These are phyloP conservation scores for Talaromyces sp. DNA, from an alignment of 2,329 filamentous ascomycete species.

Conservation along the genomic window DNA sequence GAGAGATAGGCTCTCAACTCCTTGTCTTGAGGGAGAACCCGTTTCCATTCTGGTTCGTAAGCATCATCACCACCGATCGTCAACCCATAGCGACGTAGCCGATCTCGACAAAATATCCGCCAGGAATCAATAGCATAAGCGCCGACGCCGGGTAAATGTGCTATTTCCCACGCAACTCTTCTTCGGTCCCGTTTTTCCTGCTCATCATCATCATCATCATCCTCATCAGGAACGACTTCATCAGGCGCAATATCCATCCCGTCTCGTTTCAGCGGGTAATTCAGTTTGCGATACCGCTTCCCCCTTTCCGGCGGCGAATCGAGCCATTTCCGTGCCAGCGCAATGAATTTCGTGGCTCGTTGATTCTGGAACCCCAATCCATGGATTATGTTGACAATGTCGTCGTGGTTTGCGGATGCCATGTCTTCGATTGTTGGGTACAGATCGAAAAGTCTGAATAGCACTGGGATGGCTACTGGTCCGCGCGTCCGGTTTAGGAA, in stretches of 20 bases:
- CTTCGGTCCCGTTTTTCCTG: not conserved
- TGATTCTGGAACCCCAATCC: slow-evolving; percentile 67
- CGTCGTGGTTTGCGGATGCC: slow-evolving; percentile 50
- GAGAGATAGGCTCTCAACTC: slow-evolving; percentile 79
- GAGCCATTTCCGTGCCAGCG: slow-evolving; percentile 65
- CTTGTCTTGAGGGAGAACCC: slow-evolving; percentile 76
- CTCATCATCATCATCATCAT: slow-evolving; percentile 25
- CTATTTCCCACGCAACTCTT: slow-evolving; percentile 70
- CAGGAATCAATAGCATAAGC: slow-evolving; percentile 83
- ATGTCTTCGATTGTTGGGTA: slow-evolving; percentile 65
- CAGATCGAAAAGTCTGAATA: slow-evolving; percentile 60
- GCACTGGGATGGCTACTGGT: slow-evolving; percentile 66
- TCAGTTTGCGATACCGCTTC: slow-evolving; percentile 52
- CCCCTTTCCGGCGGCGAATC: slow-evolving; percentile 56
- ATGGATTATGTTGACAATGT: slow-evolving; percentile 59
- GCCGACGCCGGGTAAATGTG: slow-evolving; percentile 70
- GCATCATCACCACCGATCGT: slow-evolving; percentile 47
- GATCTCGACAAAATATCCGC: slow-evolving; percentile 88
- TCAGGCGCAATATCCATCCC: slow-evolving; percentile 45
- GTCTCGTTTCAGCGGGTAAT: slow-evolving; percentile 51
- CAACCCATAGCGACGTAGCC: slow-evolving; percentile 48
- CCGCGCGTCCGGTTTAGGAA: slow-evolving; percentile 81
- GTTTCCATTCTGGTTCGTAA: slow-evolving; percentile 87
- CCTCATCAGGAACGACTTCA: slow-evolving; percentile 47
- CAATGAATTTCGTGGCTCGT: slow-evolving; percentile 63